A percentile compares a stretch with the other conserved stretches of the same genome.
Evolutionary conservation across 768 basidiomycete genomes (phyloP).

Genomic region (Melanogaster broomeanus): DNA sequence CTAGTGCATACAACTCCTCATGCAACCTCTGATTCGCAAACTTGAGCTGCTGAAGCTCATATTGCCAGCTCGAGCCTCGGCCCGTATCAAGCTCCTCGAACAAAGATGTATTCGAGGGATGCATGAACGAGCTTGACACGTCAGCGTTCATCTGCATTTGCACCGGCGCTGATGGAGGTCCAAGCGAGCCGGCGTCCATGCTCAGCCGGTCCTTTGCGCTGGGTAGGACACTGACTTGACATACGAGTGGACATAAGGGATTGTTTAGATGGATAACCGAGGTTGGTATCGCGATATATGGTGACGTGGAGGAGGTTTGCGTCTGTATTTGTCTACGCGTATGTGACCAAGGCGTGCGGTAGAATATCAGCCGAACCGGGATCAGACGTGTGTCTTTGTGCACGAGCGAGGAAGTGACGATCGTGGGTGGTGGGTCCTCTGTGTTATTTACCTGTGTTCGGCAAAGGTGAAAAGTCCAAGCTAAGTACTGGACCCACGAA

Average conservation of each 20-base stretch:
- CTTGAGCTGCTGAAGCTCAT: conserved; percentile 83
- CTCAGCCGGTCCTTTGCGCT: neutral
- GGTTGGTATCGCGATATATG: neutral
- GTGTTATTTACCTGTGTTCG: neutral
- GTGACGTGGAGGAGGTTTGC: neutral
- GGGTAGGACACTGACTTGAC: conserved; percentile 28
- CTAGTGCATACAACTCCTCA: conserved; percentile 55
- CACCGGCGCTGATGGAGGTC: neutral
- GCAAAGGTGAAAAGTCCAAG: neutral
- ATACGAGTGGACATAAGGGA: conserved; percentile 28
- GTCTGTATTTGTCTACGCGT: neutral
- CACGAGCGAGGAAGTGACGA: conserved; percentile 34
- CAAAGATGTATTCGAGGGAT: conserved; percentile 41
- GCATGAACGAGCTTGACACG: conserved; percentile 8
- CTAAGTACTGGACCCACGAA: neutral
- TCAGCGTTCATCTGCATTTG: neutral
- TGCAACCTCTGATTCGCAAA: conserved; percentile 65
- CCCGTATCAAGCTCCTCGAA: conserved; percentile 73
- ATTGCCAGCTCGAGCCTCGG: conserved; percentile 87
- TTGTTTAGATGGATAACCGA: conserved; percentile 20
- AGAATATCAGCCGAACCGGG: conserved; percentile 37
- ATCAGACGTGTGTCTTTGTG: conserved; percentile 38
- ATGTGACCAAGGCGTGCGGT: conserved; percentile 32
- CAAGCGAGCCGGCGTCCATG: neutral
- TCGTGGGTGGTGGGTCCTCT: conserved; percentile 17